A percentile compares a stretch with the other conserved stretches of the same genome.
Conservation (phyloP, 2,329 filamentous ascomycete genomes). For the Trichoderma citrinoviride region DNA sequence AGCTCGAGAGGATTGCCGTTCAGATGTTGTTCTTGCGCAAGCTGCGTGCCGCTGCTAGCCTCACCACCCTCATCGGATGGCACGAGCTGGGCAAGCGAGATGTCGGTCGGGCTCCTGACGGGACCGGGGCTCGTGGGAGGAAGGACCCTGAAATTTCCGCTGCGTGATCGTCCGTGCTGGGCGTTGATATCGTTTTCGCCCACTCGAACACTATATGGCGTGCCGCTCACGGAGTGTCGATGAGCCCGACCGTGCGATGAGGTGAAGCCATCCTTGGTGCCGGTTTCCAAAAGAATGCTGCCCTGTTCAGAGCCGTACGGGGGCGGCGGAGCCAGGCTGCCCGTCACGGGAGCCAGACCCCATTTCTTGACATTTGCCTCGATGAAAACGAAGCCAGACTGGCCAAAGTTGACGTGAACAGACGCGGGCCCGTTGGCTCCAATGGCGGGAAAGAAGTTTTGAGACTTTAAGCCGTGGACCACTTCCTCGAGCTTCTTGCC, state of each 20-base stretch:
- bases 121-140: conserved; percentile 84
- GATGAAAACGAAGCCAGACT: conserved; percentile 97
- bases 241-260: conserved; percentile 45
- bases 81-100: conserved; percentile 84
- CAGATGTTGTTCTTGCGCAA: conserved; percentile 29
- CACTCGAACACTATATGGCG: conserved; percentile 41
- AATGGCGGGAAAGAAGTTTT: conserved; percentile 97
- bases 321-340: conserved; percentile 88
- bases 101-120: conserved; percentile 87
- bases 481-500: conserved; percentile 97
- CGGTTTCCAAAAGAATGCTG: conserved; percentile 89
- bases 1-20: conserved; percentile 41
- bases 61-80: conserved; percentile 71
- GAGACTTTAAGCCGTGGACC: conserved; percentile 84
- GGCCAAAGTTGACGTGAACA: conserved; percentile 95
- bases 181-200: conserved; percentile 50
- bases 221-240: conserved; percentile 44
- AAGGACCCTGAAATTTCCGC: conserved; percentile 73
- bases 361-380: conserved; percentile 99
- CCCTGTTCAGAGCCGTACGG: conserved; percentile 97
- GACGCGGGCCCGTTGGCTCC: conserved; percentile 90
- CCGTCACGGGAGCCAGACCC: conserved; percentile 94
- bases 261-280: conserved; percentile 60
- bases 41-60: conserved; percentile 33
- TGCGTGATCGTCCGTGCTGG: conserved; percentile 71